These are phyloP conservation scores for Polyporus tsugae DNA, from an alignment of 1,284 basidiomycete species.

Conservation along the genomic window DNA sequence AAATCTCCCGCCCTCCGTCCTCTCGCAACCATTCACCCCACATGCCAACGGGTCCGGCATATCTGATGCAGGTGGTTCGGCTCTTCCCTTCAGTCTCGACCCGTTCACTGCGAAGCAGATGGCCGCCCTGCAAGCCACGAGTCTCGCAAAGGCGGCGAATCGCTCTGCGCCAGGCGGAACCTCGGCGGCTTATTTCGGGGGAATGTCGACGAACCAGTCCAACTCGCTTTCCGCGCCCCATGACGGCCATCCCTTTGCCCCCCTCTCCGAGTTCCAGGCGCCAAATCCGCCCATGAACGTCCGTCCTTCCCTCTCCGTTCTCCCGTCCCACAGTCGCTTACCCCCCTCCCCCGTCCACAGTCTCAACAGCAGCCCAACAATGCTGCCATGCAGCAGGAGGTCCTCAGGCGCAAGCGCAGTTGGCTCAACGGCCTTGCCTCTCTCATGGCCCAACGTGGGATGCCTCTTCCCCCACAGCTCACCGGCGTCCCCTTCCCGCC, in stretches of 20 bases:
- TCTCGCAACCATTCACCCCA: constrained; percentile 5
- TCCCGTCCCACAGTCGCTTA: constrained; percentile 24
- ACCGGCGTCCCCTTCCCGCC: constrained; percentile 62
- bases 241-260: constrained; percentile 42
- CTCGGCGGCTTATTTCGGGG: constrained; percentile 72
- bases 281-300: constrained; percentile 35
- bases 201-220: constrained; percentile 56
- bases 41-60: constrained; percentile 20
- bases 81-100: constrained; percentile 40
- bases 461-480: constrained; percentile 71
- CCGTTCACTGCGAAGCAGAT: constrained; percentile 73
- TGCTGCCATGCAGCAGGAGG: constrained; percentile 31
- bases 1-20: constrained; percentile 19
- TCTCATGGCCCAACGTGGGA: constrained; percentile 60
- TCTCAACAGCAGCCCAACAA: constrained; percentile 29
- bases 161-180: constrained; percentile 65
- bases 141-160: constrained; percentile 67
- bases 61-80: constrained; percentile 12
- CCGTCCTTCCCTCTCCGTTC: constrained; percentile 27
- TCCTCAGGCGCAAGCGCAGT: constrained; percentile 57
- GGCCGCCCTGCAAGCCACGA: constrained; percentile 72
- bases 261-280: constrained; percentile 33
- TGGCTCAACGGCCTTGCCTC: constrained; percentile 67
- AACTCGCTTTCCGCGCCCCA: constrained; percentile 34
- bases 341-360: constrained; percentile 28